A percentile compares a stretch with the other conserved stretches of the same genome.
phyloP scores from a whole-genome alignment of 768 basidiomycete species.

The Leccinum uliginosum region DNA sequence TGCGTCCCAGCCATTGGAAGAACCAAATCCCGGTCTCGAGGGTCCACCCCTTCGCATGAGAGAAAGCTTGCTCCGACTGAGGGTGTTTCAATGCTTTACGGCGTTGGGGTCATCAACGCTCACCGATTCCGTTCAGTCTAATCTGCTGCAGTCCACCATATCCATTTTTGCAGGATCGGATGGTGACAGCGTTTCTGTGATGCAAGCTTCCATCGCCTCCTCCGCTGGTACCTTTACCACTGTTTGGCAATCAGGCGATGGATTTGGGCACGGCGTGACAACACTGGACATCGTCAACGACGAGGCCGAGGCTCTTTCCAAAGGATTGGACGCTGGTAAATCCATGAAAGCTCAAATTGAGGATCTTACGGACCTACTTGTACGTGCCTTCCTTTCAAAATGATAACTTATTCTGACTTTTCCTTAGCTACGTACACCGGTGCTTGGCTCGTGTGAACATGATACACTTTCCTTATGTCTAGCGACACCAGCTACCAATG shows the following conservation, averaged over 20 bases:
- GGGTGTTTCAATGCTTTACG: conserved; percentile 88
- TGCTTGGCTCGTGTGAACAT: conserved; percentile 82
- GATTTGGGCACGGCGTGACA: conserved; percentile 90
- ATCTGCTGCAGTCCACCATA: conserved; percentile 76
- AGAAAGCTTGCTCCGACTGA: conserved; percentile 77
- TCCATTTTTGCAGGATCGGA: conserved; percentile 85
- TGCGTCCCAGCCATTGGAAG: conserved; percentile 64
- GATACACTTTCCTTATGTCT: conserved; percentile 74
- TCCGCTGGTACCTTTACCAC: conserved; percentile 78
- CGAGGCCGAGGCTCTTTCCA: conserved; percentile 27
- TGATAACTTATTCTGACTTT: not conserved
- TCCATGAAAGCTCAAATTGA: conserved; percentile 79
- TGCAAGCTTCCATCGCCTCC: conserved; percentile 90
- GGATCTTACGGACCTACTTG: conserved; percentile 71
- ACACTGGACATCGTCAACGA: conserved; percentile 54
- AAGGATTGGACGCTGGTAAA: conserved; percentile 30
- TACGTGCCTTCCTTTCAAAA: conserved; percentile 32
- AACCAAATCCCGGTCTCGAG: conserved; percentile 39
- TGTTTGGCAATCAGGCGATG: conserved; percentile 84
- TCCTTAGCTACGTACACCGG: conserved; percentile 51
- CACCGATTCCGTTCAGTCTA: conserved; percentile 77
- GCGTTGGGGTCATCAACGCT: conserved; percentile 75
- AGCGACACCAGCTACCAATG: conserved; percentile 38
- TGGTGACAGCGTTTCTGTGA: conserved; percentile 71
- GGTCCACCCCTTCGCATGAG: conserved; percentile 65